Evolutionary conservation across 179 eudicot genomes (phyloP).

Genomic region (Silene coronaria): DNA sequence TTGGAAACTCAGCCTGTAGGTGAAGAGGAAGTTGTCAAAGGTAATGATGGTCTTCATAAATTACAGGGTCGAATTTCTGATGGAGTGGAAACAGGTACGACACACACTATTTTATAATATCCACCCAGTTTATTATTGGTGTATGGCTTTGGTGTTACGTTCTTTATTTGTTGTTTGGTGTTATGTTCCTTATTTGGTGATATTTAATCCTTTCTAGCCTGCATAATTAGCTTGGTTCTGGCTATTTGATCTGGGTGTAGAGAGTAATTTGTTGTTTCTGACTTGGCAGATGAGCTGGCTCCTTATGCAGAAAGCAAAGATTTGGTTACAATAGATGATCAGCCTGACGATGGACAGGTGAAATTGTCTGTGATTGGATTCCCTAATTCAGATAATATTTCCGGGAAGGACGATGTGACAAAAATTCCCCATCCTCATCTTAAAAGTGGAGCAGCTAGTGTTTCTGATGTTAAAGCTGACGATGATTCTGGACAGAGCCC

Average conservation of each 20-base stretch:
- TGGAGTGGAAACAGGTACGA: constrained; percentile 34
- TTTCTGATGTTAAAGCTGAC: constrained; percentile 20
- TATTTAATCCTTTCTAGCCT: too few species aligned
- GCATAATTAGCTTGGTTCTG: not conserved
- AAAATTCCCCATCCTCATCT: constrained; percentile 12
- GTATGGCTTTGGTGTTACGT: too few species aligned
- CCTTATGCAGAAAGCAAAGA: constrained; percentile 1
- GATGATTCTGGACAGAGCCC: constrained; percentile 8
- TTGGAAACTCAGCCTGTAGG: constrained; percentile 22
- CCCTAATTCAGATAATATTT: constrained; percentile 18
- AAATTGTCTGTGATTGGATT: constrained; percentile 12
- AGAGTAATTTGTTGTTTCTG: constrained; percentile 1
- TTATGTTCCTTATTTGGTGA: too few species aligned
- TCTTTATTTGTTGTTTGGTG: too few species aligned
- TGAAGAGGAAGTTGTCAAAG: constrained; percentile 17
- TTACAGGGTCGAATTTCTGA: constrained; percentile 26
- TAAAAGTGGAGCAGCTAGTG: constrained; percentile 17
- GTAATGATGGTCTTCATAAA: constrained; percentile 16
- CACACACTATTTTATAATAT: constrained; percentile 2
- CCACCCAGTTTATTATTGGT: not conserved
- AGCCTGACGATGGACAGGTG: constrained; percentile 11
- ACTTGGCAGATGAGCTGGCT: constrained; percentile 12
- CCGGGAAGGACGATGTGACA: constrained; percentile 19
- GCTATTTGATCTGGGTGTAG: not conserved
- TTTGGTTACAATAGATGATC: constrained; percentile 13